Percentiles rank a stretch among this genome's conserved stretches.
These are phyloP conservation scores for Lipomyces anomalus DNA, from an alignment of 805 yeast genomes.

Conservation along the genomic window DNA sequence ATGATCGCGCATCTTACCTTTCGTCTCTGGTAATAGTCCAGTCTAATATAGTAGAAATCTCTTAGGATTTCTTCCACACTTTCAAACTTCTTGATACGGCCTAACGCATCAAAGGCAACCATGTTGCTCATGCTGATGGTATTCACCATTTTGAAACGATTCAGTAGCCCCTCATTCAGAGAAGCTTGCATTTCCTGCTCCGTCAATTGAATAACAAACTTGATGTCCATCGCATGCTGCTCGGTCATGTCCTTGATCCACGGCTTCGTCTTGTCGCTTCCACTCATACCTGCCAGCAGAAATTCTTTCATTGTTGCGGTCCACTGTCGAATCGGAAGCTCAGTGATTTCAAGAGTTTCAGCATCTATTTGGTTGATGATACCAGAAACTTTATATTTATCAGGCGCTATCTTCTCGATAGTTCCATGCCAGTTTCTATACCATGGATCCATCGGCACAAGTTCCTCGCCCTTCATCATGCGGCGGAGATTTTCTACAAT, in stretches of 20 bases:
- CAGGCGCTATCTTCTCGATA: constrained; percentile 57
- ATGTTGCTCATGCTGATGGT: constrained; percentile 71
- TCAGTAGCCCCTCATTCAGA: constrained; percentile 66
- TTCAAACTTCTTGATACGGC: constrained; percentile 78
- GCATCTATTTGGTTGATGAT: constrained; percentile 74
- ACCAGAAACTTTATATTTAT: constrained; percentile 72
- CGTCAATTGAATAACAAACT: constrained; percentile 68
- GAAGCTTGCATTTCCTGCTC: constrained; percentile 82
- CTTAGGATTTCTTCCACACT: constrained; percentile 67
- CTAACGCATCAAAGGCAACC: constrained; percentile 92
- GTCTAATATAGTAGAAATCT: constrained; percentile 79
- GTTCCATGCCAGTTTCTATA: constrained; percentile 91
- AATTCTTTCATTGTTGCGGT: constrained; percentile 84
- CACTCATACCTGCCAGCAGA: constrained; percentile 62
- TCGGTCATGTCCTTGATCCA: constrained; percentile 96
- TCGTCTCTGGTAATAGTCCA: constrained; percentile 85
- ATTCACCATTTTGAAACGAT: constrained; percentile 71
- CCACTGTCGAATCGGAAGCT: constrained; percentile 90
- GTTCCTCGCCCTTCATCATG: constrained; percentile 65
- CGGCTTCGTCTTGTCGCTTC: constrained; percentile 64
- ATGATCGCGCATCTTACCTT: too few species aligned
- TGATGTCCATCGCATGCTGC: constrained; percentile 72
- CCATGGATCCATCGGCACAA: constrained; percentile 83
- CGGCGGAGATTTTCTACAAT: constrained; percentile 67
- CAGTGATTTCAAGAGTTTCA: constrained; percentile 79